phyloP scores from a whole-genome alignment of 345 rosid species.

The Hypericum androsaemum region DNA sequence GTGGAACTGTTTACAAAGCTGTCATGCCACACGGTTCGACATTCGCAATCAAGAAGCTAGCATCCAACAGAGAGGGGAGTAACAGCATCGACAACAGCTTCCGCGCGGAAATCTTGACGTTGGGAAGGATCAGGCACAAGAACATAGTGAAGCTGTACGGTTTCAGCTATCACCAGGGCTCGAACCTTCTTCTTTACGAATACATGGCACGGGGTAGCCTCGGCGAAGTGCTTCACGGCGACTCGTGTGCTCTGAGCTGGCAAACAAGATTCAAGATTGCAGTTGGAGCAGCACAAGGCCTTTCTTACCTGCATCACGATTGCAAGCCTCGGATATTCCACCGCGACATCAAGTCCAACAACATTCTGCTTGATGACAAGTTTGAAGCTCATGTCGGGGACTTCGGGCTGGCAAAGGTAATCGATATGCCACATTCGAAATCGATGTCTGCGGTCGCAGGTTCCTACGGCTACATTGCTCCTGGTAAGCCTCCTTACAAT shows the following conservation, averaged over 20 bases:
- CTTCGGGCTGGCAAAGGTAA: conserved; percentile 72
- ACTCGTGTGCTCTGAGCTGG: conserved; percentile 44
- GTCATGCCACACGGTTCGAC: conserved; percentile 47
- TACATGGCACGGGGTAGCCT: conserved; percentile 73
- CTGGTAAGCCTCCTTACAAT: conserved; percentile 34
- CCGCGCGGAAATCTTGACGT: conserved; percentile 66
- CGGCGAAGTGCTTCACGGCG: conserved; percentile 57
- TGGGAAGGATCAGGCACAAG: conserved; percentile 72
- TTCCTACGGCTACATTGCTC: conserved; percentile 87
- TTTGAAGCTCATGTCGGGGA: conserved; percentile 84
- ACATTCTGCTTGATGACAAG: conserved; percentile 60
- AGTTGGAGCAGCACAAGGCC: conserved; percentile 75
- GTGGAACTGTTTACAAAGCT: conserved; percentile 71
- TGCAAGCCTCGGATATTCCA: conserved; percentile 70
- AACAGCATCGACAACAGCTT: conserved; percentile 48
- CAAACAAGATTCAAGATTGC: conserved; percentile 53
- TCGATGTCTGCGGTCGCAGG: conserved; percentile 87
- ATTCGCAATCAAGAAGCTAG: conserved; percentile 66
- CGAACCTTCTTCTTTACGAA: conserved; percentile 67
- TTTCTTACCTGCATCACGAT: conserved; percentile 70
- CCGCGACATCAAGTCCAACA: conserved; percentile 77
- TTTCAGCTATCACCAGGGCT: conserved; percentile 60
- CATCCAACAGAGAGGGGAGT: conserved; percentile 51
- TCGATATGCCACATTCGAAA: conserved; percentile 62
- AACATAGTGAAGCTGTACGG: conserved; percentile 79